Percentiles rank a stretch among this genome's conserved stretches.
Conservation (phyloP, 768 basidiomycete genomes). For the Lyophyllum decastes region DNA sequence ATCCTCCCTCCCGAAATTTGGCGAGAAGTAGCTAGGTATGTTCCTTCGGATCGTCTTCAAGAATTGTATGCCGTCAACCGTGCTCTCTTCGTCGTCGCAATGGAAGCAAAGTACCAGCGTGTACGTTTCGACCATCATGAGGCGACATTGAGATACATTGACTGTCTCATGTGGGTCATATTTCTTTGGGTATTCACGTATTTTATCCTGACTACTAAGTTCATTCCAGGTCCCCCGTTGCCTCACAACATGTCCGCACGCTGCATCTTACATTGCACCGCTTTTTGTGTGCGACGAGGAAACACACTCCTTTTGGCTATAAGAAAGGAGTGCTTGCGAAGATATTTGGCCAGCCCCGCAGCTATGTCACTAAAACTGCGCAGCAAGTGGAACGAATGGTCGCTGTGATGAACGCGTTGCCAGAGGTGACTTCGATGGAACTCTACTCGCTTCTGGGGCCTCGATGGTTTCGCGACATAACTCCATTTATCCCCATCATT, state of each 20-base stretch:
- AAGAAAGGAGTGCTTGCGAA: not conserved
- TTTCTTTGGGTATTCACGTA: not conserved
- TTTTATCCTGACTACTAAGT: not conserved
- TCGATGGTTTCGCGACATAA: not conserved
- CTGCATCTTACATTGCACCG: not conserved
- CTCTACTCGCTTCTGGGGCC: not conserved
- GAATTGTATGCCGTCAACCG: not conserved
- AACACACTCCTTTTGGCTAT: not conserved
- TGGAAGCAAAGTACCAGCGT: not conserved
- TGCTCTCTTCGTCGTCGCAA: not conserved
- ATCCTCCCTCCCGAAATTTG: not conserved
- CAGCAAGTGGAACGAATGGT: too few species aligned
- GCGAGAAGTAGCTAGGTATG: not conserved
- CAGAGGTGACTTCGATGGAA: not conserved
- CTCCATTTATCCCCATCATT: slow-evolving; percentile 9
- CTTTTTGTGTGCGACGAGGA: too few species aligned
- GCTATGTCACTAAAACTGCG: too few species aligned
- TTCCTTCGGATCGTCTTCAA: not conserved
- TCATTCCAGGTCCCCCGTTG: not conserved
- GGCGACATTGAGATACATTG: not conserved
- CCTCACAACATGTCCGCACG: not conserved
- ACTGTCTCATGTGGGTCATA: not conserved
- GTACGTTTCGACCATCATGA: not conserved
- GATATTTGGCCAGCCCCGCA: not conserved
- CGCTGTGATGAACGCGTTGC: not conserved